Conservation (phyloP, 306 rosid species). For the Malus asiatica region DNA sequence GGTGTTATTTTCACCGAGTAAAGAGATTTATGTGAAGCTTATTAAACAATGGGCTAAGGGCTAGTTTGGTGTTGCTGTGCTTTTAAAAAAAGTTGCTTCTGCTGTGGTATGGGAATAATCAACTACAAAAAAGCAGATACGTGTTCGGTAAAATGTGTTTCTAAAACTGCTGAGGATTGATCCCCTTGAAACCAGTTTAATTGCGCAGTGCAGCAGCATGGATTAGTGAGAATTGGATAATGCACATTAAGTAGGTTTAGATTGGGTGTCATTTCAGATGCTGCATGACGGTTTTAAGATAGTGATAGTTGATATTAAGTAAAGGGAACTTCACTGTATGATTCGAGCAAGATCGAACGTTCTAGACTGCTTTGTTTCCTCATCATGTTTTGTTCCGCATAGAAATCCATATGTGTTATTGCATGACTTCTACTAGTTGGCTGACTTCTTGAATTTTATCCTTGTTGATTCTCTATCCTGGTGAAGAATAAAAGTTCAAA, state of each 20-base stretch:
- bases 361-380: not conserved
- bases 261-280: not conserved
- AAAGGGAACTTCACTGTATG: too few relatives aligned
- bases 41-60: not conserved
- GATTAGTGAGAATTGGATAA: not conserved
- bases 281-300: not conserved
- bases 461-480: conserved; percentile 16
- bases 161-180: not conserved
- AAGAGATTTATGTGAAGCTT: not conserved
- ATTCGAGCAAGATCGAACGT: not conserved
- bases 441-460: not conserved
- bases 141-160: not conserved
- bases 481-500: conserved; percentile 40
- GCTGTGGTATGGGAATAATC: not conserved
- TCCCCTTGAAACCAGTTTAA: not conserved
- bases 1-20: not conserved
- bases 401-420: not conserved
- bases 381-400: not conserved
- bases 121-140: not conserved
- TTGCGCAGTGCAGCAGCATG: not conserved
- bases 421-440: not conserved
- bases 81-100: not conserved
- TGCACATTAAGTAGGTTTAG: not conserved
- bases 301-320: not conserved
- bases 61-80: not conserved